Evolutionary conservation across 78 protist species (phyloP).

Genomic region (Diacronema lutheri): DNA sequence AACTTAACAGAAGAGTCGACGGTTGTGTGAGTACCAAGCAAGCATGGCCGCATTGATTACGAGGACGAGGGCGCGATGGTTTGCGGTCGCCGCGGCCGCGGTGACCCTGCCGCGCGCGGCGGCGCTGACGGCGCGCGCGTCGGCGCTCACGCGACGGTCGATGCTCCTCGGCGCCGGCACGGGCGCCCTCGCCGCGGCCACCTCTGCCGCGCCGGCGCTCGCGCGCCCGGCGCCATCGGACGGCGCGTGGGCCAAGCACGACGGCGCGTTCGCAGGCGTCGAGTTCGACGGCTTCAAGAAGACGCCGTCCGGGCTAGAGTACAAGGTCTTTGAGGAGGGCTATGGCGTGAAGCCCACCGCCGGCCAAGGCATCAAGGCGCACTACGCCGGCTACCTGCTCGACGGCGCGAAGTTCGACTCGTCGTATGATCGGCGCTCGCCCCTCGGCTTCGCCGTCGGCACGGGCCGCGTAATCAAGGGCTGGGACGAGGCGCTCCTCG

Average conservation of each 20-base stretch:
- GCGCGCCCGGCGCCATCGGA: no score
- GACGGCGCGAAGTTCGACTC: slow-evolving; percentile 77
- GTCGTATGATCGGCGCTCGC: slow-evolving; percentile 55
- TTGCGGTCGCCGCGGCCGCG: no score
- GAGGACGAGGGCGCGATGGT: no score
- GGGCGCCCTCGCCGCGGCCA: no score
- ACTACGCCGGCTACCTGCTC: slow-evolving; percentile 64
- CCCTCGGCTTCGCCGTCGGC: slow-evolving; percentile 64
- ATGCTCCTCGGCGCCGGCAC: no score
- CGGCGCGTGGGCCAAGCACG: background rate
- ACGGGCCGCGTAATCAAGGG: slow-evolving; percentile 25
- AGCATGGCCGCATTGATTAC: no score
- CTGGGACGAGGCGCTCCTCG: slow-evolving; percentile 21
- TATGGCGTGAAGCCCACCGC: background rate
- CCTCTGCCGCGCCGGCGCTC: no score
- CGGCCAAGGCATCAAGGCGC: slow-evolving; percentile 42
- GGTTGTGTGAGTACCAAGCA: no score
- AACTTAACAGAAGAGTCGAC: no score
- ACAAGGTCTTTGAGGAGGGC: slow-evolving; percentile 14
- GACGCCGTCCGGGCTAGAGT: background rate
- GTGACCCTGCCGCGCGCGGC: no score
- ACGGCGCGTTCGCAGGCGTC: background rate
- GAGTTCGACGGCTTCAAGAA: background rate
- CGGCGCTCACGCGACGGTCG: no score
- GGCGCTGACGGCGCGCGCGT: no score